Conservation (phyloP, 129 eudicot species). For the Saposhnikovia divaricata region DNA sequence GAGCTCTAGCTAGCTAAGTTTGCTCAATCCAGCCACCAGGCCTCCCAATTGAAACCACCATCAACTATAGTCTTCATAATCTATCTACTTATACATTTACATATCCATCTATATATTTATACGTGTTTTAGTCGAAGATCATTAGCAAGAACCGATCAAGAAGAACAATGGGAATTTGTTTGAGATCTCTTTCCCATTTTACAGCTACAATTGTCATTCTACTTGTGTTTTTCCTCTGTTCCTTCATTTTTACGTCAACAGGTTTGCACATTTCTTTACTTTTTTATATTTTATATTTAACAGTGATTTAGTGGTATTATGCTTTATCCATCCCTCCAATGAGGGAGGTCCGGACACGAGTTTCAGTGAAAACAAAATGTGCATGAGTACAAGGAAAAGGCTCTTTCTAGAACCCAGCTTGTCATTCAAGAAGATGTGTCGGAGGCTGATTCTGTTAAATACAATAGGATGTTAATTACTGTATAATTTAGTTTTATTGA, state of each 20-base stretch:
- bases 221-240: slow-evolving; percentile 40
- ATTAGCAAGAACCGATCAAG: slow-evolving; percentile 18
- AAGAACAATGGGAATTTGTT: slow-evolving; percentile 35
- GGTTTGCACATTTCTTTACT: slow-evolving; percentile 28
- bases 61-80: not conserved
- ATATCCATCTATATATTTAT: not conserved
- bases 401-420: no score
- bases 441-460: no score
- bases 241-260: slow-evolving; percentile 53
- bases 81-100: slow-evolving; percentile 5
- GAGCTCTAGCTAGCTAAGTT: slow-evolving; percentile 8
- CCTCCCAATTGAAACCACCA: not conserved
- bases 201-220: slow-evolving; percentile 23
- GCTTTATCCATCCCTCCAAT: not conserved
- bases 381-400: not conserved
- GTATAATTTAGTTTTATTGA: not conserved
- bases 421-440: no score
- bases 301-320: not conserved
- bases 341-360: not conserved
- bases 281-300: not conserved
- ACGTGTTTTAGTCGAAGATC: slow-evolving; percentile 13
- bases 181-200: slow-evolving; percentile 38
- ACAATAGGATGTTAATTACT: no score
- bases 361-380: not conserved
- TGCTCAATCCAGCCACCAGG: not conserved